Evolutionary conservation across 2,329 filamentous ascomycete genomes (phyloP).

Genomic region (Paracamarosporium sp.): DNA sequence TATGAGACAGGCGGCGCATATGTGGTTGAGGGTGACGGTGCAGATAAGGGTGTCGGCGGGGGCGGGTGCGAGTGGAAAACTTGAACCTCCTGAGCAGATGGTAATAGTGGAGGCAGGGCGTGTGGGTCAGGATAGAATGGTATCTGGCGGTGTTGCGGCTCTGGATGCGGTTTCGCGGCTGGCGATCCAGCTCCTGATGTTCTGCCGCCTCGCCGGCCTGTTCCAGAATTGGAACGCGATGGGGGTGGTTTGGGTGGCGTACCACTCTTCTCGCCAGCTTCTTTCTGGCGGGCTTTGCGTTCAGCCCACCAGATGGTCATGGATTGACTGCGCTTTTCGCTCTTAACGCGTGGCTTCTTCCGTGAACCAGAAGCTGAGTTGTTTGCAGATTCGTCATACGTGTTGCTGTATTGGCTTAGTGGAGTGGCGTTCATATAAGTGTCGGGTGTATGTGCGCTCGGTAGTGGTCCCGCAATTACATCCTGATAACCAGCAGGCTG

Average conservation of each 20-base stretch:
- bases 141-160: conserved; percentile 17
- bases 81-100: conserved; percentile 22
- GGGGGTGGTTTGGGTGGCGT: conserved; percentile 24
- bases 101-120: conserved; percentile 17
- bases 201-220: conserved; percentile 28
- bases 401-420: conserved; percentile 39
- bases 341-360: conserved; percentile 49
- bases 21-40: conserved; percentile 27
- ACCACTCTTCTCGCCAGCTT: conserved; percentile 39
- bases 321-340: conserved; percentile 52
- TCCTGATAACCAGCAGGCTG: conserved; percentile 34
- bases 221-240: conserved; percentile 34
- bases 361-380: conserved; percentile 34
- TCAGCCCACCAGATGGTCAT: conserved; percentile 57
- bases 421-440: conserved; percentile 44
- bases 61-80: conserved; percentile 25
- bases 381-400: conserved; percentile 31
- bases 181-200: conserved; percentile 24
- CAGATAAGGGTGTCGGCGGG: conserved; percentile 22
- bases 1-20: conserved; percentile 19
- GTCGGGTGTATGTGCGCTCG: conserved; percentile 36
- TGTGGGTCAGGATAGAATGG: conserved; percentile 22
- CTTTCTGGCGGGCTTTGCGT: conserved; percentile 47
- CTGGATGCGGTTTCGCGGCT: conserved; percentile 21
- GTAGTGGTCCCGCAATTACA: conserved; percentile 20